A percentile compares a stretch with the other conserved stretches of the same genome.
These are phyloP conservation scores for Aphanomyces invadans DNA, from an alignment of 352 stramenopile species.

Conservation along the genomic window DNA sequence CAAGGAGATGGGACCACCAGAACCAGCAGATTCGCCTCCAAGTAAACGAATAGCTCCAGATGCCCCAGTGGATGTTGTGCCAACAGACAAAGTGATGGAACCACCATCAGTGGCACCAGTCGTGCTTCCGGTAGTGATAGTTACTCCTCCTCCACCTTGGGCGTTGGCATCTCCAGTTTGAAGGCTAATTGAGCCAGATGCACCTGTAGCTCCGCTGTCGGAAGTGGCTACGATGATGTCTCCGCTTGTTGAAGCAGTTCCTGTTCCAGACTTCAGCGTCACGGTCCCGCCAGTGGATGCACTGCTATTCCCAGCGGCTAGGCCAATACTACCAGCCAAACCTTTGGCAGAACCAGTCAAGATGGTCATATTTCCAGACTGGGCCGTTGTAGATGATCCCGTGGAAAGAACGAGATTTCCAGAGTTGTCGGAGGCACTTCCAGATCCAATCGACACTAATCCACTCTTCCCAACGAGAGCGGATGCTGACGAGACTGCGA, in stretches of 20 bases:
- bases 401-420: not conserved
- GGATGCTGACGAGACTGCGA: not conserved
- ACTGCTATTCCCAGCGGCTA: not conserved
- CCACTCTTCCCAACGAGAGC: constrained; percentile 1
- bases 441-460: not conserved
- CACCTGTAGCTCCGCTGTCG: not conserved
- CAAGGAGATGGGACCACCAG: not conserved
- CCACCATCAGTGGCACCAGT: not conserved
- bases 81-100: constrained; percentile 10
- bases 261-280: not conserved
- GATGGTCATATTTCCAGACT: not conserved
- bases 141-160: not conserved
- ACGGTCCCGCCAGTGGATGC: not conserved
- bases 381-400: not conserved
- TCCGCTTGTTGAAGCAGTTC: not conserved
- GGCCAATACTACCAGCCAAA: not conserved
- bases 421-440: not conserved
- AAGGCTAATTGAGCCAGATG: not conserved
- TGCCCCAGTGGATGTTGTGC: not conserved
- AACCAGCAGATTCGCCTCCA: not conserved
- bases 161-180: constrained; percentile 2
- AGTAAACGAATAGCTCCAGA: not conserved
- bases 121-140: not conserved
- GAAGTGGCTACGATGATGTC: not conserved
- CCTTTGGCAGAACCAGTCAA: not conserved